Percentiles rank a stretch among this genome's conserved stretches.
phyloP scores from a whole-genome alignment of 768 basidiomycete genomes.

The Macrolepiota fuliginosa region DNA sequence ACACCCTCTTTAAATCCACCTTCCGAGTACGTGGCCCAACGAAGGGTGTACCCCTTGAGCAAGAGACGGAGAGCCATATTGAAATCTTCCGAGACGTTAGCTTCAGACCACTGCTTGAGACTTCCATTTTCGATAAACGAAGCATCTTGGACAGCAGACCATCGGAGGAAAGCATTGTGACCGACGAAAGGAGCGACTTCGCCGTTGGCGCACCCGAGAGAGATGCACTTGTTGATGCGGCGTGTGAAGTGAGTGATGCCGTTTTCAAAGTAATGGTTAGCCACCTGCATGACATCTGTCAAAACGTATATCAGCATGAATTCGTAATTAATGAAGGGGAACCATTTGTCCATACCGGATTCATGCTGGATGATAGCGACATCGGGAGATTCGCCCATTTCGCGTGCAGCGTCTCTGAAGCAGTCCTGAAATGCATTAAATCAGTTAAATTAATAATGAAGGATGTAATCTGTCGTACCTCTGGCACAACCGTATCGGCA shows the following conservation, averaged over 20 bases:
- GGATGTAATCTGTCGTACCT: slow-evolving; percentile 33
- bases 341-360: slow-evolving; percentile 48
- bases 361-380: slow-evolving; percentile 90
- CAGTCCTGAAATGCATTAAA: slow-evolving; percentile 52
- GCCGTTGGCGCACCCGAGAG: slow-evolving; percentile 75
- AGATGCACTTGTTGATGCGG: slow-evolving; percentile 82
- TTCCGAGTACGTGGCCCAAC: slow-evolving; percentile 83
- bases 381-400: slow-evolving; percentile 76
- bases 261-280: slow-evolving; percentile 86
- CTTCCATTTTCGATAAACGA: slow-evolving; percentile 66
- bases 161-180: slow-evolving; percentile 85
- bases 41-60: slow-evolving; percentile 67
- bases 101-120: slow-evolving; percentile 72
- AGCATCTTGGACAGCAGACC: slow-evolving; percentile 86
- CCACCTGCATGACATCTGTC: slow-evolving; percentile 83
- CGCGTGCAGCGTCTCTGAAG: slow-evolving; percentile 85
- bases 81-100: slow-evolving; percentile 81
- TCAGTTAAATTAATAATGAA: neutral
- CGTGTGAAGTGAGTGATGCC: slow-evolving; percentile 87
- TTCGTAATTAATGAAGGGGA: neutral
- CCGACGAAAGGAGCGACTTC: slow-evolving; percentile 84
- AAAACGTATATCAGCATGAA: neutral
- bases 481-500: slow-evolving; percentile 75
- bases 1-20: slow-evolving; percentile 92
- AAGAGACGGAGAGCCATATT: slow-evolving; percentile 72